Base-by-base conservation (phyloP, 768 basidiomycete species). In the Flagelloscypha sp. region DNA sequence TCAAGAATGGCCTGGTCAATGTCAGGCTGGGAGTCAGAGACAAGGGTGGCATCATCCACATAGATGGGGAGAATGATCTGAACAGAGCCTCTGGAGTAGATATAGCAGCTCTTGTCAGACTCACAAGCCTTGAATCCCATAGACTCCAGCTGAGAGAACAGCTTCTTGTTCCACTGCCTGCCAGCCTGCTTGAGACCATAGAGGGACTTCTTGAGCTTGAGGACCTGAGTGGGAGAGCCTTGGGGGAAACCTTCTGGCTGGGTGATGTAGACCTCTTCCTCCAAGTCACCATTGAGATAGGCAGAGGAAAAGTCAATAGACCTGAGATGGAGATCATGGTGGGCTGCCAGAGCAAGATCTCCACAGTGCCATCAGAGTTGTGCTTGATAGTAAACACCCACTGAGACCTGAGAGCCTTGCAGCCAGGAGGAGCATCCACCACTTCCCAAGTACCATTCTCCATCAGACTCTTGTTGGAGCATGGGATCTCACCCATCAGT, bases 361-460 rank as follows among this genome's bases (percentile, higher is more conserved):
- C n/a, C n/a, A 57, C 37, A 2, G 29, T 35, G 19, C 57, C 58
- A 12, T 45, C 22, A 11, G 38, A 35, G 31, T 57, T 45, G 17
- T 34, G 27, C 40, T 62, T 62, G 11, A 43, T 35, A 28, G 38
- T 46, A 42, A 49, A 61, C 11, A 59, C 56, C 46, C 52, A 57
- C 4, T 43, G 42, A 21, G 30, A 38, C 11, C 45, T 44, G 29
- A 60, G 41, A 19, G 41, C 16, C 27, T 50, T 60, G 17, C 36
- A 22, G 12, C 46, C 48, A 8, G 24, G 9, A 3, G 58, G 59
- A 11, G 52, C 24, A 3, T 13, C 18, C 3, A 35, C 46, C 12
- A 42, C 22, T 13, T 40, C 35, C 45, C 50, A 56, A 16, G 41
- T 50, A 7, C 41, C 23, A 33, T 15, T 42, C 15, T 24, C 24